Conservation (phyloP, 805 yeast genomes). For the Ogataea methanolica region DNA sequence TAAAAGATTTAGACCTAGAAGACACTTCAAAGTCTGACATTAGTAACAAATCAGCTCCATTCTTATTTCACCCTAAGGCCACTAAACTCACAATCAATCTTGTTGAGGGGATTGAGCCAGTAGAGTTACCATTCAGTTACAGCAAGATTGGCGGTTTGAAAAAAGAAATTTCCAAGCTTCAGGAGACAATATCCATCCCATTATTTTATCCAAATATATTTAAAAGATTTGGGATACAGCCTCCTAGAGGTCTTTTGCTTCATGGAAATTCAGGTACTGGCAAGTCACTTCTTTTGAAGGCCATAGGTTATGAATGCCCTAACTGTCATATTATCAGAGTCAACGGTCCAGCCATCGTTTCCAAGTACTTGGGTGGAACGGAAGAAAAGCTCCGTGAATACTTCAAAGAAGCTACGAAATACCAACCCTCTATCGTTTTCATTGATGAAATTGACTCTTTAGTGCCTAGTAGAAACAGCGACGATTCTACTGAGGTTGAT, state of each 20-base stretch:
- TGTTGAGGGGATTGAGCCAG: constrained; percentile 33
- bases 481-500: constrained; percentile 88
- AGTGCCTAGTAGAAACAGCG: constrained; percentile 78
- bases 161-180: constrained; percentile 55
- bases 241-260: constrained; percentile 88
- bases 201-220: constrained; percentile 72
- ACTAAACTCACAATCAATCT: constrained; percentile 30
- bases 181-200: constrained; percentile 74
- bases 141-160: constrained; percentile 70
- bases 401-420: constrained; percentile 79
- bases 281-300: constrained; percentile 79
- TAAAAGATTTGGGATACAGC: constrained; percentile 79
- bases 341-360: constrained; percentile 87
- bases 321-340: constrained; percentile 82
- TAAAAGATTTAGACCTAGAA: constrained; percentile 20
- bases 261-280: constrained; percentile 99
- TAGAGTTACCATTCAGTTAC: constrained; percentile 34
- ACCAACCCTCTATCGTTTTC: constrained; percentile 82
- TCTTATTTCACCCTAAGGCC: constrained; percentile 21
- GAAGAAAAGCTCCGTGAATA: constrained; percentile 78
- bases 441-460: constrained; percentile 93
- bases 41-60: constrained; percentile 16
- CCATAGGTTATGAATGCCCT: constrained; percentile 67
- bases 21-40: neutral
- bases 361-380: constrained; percentile 92